A percentile compares a stretch with the other conserved stretches of the same genome.
Evolutionary conservation across 108 stramenopile genomes (phyloP).

Genomic region (Fistulifera pelliculosa): DNA sequence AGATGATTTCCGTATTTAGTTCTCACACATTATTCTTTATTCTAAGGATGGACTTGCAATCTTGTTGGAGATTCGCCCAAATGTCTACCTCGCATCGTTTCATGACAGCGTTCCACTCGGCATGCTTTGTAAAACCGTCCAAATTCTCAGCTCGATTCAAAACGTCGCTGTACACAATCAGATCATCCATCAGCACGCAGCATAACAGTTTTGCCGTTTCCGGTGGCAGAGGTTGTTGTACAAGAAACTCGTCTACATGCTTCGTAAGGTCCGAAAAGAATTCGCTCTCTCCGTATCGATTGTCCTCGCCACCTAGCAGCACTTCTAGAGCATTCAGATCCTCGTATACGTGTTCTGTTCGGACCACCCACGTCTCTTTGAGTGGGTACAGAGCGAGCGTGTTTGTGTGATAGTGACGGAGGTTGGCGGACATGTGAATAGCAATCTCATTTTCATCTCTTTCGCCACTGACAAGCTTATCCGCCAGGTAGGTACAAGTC

Average conservation of each 20-base stretch:
- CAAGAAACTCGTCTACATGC: too few species aligned
- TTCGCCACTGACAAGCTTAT: not conserved
- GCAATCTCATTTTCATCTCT: not conserved
- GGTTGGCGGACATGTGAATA: constrained; percentile 4
- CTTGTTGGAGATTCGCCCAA: not conserved
- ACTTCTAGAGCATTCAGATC: constrained; percentile 3
- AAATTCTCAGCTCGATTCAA: too few species aligned
- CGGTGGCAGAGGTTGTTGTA: too few species aligned
- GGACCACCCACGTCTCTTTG: not conserved
- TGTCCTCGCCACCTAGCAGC: not conserved
- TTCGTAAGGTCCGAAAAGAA: too few species aligned
- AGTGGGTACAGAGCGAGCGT: not conserved
- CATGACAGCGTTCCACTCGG: not conserved
- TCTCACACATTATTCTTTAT: not conserved
- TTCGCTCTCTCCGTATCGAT: too few species aligned
- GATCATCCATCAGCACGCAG: too few species aligned
- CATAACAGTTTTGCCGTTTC: too few species aligned
- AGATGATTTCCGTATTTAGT: not conserved
- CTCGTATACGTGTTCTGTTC: constrained; percentile 2
- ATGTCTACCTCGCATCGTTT: not conserved
- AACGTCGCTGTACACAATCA: too few species aligned
- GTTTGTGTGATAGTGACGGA: not conserved
- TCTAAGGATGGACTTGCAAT: not conserved
- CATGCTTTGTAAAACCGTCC: too few species aligned
- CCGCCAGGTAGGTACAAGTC: too few species aligned